These are phyloP conservation scores for Fomitiporia mediterranea DNA, from an alignment of 1,284 basidiomycete species.

Conservation along the genomic window DNA sequence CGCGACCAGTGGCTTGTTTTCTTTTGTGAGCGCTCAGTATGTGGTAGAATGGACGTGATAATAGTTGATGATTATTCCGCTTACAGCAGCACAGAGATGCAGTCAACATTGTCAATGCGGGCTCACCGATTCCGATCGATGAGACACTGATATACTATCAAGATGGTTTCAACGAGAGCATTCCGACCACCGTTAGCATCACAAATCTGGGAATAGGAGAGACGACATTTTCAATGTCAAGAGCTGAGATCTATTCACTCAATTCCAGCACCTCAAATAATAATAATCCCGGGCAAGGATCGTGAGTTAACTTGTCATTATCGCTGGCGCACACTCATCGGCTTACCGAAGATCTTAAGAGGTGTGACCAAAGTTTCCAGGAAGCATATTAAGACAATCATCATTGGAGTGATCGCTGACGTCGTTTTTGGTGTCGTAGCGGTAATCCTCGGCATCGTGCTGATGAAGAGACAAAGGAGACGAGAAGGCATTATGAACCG, in stretches of 20 bases:
- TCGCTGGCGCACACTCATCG: too few relatives aligned
- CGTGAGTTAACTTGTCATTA: neutral
- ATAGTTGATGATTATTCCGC: neutral
- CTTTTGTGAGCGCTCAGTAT: neutral
- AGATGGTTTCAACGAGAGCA: slow-evolving; percentile 2
- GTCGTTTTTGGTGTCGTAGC: neutral
- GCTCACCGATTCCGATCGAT: neutral
- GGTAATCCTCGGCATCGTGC: neutral
- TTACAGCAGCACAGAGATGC: neutral
- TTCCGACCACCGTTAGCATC: neutral
- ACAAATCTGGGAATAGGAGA: neutral
- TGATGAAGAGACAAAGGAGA: neutral
- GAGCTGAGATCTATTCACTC: neutral
- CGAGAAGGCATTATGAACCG: too few relatives aligned
- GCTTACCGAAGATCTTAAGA: too few relatives aligned
- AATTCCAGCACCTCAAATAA: neutral
- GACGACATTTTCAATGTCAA: neutral
- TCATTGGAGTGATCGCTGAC: neutral
- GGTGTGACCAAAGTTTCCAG: neutral
- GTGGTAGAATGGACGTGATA: neutral
- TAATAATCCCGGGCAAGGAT: neutral
- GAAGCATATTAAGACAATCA: neutral
- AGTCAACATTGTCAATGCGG: neutral
- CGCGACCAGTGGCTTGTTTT: slow-evolving; percentile 4
- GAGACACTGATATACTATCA: slow-evolving; percentile 1